phyloP scores from a whole-genome alignment of 139 green algal genomes.

The Chlamydomonas eustigma region DNA sequence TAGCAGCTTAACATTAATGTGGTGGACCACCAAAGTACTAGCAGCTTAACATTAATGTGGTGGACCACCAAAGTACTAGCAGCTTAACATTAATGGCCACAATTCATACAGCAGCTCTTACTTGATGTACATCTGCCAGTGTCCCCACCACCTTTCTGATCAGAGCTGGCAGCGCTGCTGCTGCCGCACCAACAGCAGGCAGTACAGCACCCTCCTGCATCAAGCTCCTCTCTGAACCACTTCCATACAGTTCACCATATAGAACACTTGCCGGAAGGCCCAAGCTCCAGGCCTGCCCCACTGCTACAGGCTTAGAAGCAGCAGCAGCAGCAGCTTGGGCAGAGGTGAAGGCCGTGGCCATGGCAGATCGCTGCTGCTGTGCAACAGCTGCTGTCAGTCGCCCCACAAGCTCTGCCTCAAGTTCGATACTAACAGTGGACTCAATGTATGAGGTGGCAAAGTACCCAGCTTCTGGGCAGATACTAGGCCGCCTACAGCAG shows the following conservation, averaged over 20 bases:
- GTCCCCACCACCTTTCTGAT: not conserved
- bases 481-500: not conserved
- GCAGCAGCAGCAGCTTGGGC: not conserved
- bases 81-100: too few species aligned
- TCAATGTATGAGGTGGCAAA: not conserved
- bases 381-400: slow-evolving; percentile 13
- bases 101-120: too few species aligned
- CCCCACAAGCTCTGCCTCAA: slow-evolving; percentile 22
- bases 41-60: too few species aligned
- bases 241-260: not conserved
- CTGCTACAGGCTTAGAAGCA: slow-evolving; percentile 12
- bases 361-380: not conserved
- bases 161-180: slow-evolving; percentile 11
- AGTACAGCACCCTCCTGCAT: slow-evolving; percentile 22
- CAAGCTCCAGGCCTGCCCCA: not conserved
- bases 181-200: slow-evolving; percentile 17
- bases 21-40: too few species aligned
- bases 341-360: slow-evolving; percentile 6
- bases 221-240: slow-evolving; percentile 13
- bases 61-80: too few species aligned
- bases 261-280: not conserved
- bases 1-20: too few species aligned
- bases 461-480: not conserved
- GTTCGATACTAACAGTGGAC: slow-evolving; percentile 17
- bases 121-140: slow-evolving; percentile 5